Evolutionary conservation across 1,139 yeast species (phyloP), one percentile per base, ranked within the genome.

Genomic region (Starmera stellimalicola): DNA sequence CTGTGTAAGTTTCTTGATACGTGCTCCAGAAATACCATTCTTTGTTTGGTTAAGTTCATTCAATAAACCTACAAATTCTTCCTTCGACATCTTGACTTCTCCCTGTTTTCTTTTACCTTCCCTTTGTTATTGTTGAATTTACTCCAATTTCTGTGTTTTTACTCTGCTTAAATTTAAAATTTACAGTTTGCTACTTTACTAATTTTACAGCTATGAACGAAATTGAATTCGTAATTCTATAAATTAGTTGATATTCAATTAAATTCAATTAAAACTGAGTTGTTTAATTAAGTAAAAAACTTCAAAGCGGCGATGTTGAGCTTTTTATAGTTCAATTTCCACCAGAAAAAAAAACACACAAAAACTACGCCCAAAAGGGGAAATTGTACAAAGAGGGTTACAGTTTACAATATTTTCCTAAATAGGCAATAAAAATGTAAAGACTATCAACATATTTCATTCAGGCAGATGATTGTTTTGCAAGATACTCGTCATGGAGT

Each of bases 1-100:
- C 37, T 82, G 83, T 32, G 91, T 82, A 52, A 87, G 66, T 51
- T 77, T 79, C 56, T 84, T 83, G 56, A 91, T 91, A 62, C 95
- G 87, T 39, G 95, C 77, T 28, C 97, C 97, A 24, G 96, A 87
- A 37, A 91, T 94, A 39, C 98, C 97, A 18, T 95, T 78, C 59
- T 84, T 85, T 44, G 84, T 66, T 16, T 74, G 66, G 40, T 79
- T 72, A 43, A 88, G 68, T 54, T 88, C 93, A 48, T 75, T 77
- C 50, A 88, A 66, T 39, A 79, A 70, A 41, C 65, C 59, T 57
- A 79, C 82, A 58, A 84, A 83, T 48, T 77, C 77, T 55, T 77
- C 55, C 14, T 54, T 40, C 20, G 47, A 42, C 50, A 45, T 47
- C 25, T 9, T 37, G 20, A 11, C 11, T 19, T 16, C 16, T 42